Base-by-base conservation (phyloP, 352 stramenopile genomes). In the Phytophthora podocarpi region DNA sequence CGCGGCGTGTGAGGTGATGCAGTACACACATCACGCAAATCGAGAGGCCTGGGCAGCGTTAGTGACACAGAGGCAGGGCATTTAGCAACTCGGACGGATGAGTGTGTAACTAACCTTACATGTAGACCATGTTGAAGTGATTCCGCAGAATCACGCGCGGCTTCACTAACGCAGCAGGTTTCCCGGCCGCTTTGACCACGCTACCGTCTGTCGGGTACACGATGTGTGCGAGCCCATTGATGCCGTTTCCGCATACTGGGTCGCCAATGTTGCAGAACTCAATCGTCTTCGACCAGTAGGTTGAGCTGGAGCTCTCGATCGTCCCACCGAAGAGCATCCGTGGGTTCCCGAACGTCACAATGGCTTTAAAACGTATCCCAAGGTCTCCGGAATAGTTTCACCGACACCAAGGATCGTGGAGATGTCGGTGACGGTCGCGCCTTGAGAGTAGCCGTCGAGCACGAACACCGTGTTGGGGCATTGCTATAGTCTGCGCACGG, bases 401-500 rank as follows among this genome's bases (percentile, higher is more conserved):
- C 62, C 55, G 8, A 20, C 28, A 1, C 62, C 62, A 12, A 70
- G 36, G 6, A 39, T 34, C 20, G 62, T 66, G 18, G 64, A 32
- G 15, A 67, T 72, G 32, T 64, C 64, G 12, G 57, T 64, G 15
- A 72, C 56, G 12, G 34, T 67, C 2, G 59, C 61, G 4, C 65
- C 51, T 45, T 74, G 65, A 2, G 65, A 74, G 49, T 74, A 70
- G 10, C 53, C 53, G 20, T 54, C 61, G 2, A 70, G 26, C 23
- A 59, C 45, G 36, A 70, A 70, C 5, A 54, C 41, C 1, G 61
- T 59, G 39, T 63, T 56, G 3, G 66, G 59, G 36, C 66, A 74
- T 20, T 64, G 4, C 5, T 41, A n/a, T n/a, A n/a, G 75, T 64
- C 83, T 82, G 52, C 84, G 83, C 65, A 95, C 86, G 77, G 74